These are phyloP conservation scores for Phytophthora nicotianae DNA, from an alignment of 352 stramenopile genomes.

Conservation along the genomic window DNA sequence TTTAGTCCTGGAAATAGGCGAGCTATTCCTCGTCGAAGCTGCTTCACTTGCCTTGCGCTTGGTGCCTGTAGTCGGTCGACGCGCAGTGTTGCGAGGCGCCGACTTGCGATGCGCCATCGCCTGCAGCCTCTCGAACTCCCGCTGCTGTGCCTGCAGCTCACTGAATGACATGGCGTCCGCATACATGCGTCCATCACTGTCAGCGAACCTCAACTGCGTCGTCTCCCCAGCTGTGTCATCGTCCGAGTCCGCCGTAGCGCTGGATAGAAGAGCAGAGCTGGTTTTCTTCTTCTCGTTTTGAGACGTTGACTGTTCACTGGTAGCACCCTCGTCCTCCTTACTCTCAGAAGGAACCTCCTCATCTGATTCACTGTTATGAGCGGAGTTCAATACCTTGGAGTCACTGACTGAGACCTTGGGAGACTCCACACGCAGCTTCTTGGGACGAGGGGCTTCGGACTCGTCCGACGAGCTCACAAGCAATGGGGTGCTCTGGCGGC, in stretches of 20 bases:
- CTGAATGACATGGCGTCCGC: constrained; percentile 57
- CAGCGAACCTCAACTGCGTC: constrained; percentile 16
- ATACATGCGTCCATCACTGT: constrained; percentile 32
- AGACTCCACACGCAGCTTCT: constrained; percentile 21
- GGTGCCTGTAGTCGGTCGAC: constrained; percentile 11
- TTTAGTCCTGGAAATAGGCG: constrained; percentile 2
- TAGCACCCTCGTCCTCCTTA: constrained; percentile 6
- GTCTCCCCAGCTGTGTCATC: constrained; percentile 20
- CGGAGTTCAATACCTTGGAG: constrained; percentile 9
- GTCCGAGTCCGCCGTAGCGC: constrained; percentile 10
- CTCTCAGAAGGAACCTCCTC: constrained; percentile 9
- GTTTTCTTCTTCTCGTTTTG: constrained; percentile 15
- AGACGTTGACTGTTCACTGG: constrained; percentile 4
- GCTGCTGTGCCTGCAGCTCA: constrained; percentile 70
- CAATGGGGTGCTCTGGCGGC: constrained; percentile 12
- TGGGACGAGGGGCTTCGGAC: constrained; percentile 18
- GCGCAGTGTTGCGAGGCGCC: constrained; percentile 9
- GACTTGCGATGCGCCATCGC: constrained; percentile 29
- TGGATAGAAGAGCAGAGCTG: constrained; percentile 1
- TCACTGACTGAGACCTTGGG: constrained; percentile 7
- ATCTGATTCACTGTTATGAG: constrained; percentile 6
- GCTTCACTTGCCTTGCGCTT: constrained; percentile 33
- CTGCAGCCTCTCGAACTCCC: constrained; percentile 42
- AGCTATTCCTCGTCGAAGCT: background rate
- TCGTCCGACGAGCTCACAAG: constrained; percentile 28